phyloP scores from a whole-genome alignment of 1,284 basidiomycete species.

The Hymenochaete sp. region DNA sequence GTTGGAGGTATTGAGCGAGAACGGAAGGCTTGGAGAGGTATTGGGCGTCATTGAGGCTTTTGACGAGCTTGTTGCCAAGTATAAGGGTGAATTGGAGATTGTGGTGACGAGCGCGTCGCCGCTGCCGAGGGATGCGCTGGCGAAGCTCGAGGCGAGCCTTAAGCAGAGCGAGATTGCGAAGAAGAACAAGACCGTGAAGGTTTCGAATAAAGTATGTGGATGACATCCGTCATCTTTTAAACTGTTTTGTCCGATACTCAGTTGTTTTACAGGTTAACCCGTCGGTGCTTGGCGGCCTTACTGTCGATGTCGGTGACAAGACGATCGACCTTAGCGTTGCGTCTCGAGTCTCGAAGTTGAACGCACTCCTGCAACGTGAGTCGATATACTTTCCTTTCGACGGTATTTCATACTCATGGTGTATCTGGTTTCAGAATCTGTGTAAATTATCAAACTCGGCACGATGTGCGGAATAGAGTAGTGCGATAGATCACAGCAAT shows the following conservation, averaged over 20 bases:
- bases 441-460: slow-evolving; percentile 16
- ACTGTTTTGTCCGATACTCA: slow-evolving; percentile 13
- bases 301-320: slow-evolving; percentile 98
- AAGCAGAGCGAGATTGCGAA: slow-evolving; percentile 80
- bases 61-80: slow-evolving; percentile 79
- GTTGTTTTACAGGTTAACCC: slow-evolving; percentile 65
- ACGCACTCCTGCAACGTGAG: slow-evolving; percentile 76
- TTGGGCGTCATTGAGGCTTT: slow-evolving; percentile 88
- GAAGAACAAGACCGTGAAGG: slow-evolving; percentile 76
- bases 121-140: slow-evolving; percentile 64
- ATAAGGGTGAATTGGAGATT: slow-evolving; percentile 92
- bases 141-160: slow-evolving; percentile 72
- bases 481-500: too few relatives aligned
- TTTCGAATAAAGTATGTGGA: slow-evolving; percentile 72
- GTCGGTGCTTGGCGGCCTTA: slow-evolving; percentile 77
- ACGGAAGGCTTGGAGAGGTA: slow-evolving; percentile 83
- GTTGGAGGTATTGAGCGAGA: slow-evolving; percentile 85
- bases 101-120: slow-evolving; percentile 84
- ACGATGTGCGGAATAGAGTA: too few relatives aligned
- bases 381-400: slow-evolving; percentile 14
- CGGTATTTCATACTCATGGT: neutral
- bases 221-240: slow-evolving; percentile 6
- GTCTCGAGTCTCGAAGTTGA: slow-evolving; percentile 91
- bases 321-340: slow-evolving; percentile 93
- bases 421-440: slow-evolving; percentile 11